Conservation (phyloP, 768 basidiomycete genomes). For the Termitomyces sp. region DNA sequence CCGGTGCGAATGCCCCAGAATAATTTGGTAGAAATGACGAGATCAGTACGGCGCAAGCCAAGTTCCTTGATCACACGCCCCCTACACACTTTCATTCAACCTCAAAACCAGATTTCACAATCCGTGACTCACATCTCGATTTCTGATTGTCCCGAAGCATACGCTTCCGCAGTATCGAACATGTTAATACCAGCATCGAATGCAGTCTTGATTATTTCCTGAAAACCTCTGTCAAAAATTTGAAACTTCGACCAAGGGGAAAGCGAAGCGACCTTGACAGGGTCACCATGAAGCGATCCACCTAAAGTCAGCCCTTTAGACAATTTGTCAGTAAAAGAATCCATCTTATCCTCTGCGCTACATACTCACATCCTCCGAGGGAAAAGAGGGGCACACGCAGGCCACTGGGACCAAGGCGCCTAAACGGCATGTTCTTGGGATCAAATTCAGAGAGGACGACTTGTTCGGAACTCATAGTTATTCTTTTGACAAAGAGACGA, state of each 20-base stretch:
- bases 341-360: not conserved
- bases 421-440: slow-evolving; percentile 54
- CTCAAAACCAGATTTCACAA: not conserved
- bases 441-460: slow-evolving; percentile 32
- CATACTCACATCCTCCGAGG: slow-evolving; percentile 55
- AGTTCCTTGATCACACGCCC: slow-evolving; percentile 78
- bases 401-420: slow-evolving; percentile 57
- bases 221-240: not conserved
- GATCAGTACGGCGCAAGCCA: slow-evolving; percentile 57
- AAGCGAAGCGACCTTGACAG: slow-evolving; percentile 49
- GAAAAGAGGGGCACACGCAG: slow-evolving; percentile 66
- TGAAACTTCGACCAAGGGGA: not conserved
- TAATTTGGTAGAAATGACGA: slow-evolving; percentile 76
- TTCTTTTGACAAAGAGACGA: not conserved
- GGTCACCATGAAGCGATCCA: slow-evolving; percentile 60
- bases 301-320: slow-evolving; percentile 55
- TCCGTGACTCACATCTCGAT: slow-evolving; percentile 53
- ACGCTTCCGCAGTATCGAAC: slow-evolving; percentile 70
- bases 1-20: slow-evolving; percentile 69
- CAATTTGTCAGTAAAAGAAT: not conserved
- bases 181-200: slow-evolving; percentile 77
- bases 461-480: slow-evolving; percentile 7
- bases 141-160: slow-evolving; percentile 69
- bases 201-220: slow-evolving; percentile 77
- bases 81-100: slow-evolving; percentile 19